These are phyloP conservation scores for Cladobotryum mycophilum DNA, from an alignment of 2,329 filamentous ascomycete species.

Conservation along the genomic window DNA sequence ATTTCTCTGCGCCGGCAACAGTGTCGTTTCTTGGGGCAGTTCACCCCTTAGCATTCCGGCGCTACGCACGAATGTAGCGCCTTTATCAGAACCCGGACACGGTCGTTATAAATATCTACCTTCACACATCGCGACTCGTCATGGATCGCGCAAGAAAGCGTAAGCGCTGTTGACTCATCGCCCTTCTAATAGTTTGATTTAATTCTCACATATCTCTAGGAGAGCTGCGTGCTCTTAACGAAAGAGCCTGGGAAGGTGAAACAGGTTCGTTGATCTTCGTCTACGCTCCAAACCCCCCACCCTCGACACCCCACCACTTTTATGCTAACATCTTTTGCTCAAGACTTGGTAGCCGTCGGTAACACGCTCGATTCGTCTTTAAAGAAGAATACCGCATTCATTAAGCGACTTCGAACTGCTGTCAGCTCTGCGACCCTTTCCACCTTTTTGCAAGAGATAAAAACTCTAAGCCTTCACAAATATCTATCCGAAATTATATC, in stretches of 20 bases:
- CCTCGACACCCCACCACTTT: neutral
- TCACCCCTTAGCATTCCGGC: conserved; percentile 37
- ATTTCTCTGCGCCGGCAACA: conserved; percentile 29
- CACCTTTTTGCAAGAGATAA: conserved; percentile 86
- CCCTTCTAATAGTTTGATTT: neutral
- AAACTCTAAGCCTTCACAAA: conserved; percentile 85
- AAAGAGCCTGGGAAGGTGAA: conserved; percentile 82
- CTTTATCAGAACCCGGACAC: conserved; percentile 13
- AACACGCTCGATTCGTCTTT: conserved; percentile 85
- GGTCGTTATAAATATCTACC: conserved; percentile 13
- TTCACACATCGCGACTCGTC: conserved; percentile 29
- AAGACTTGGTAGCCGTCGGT: conserved; percentile 73
- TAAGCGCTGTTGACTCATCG: conserved; percentile 28
- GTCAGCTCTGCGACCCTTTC: conserved; percentile 71
- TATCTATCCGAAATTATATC: conserved; percentile 97
- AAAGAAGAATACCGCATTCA: conserved; percentile 98
- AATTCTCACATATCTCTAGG: conserved; percentile 44
- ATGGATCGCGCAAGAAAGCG: conserved; percentile 64
- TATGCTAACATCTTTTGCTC: conserved; percentile 1
- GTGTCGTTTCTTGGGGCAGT: conserved; percentile 29
- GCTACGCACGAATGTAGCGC: conserved; percentile 41
- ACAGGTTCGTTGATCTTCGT: conserved; percentile 51
- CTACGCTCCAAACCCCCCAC: neutral
- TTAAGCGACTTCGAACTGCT: conserved; percentile 88
- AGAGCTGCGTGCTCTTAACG: conserved; percentile 84